Percentiles rank a stretch among this genome's conserved stretches.
phyloP scores from a whole-genome alignment of 2,329 filamentous ascomycete species.

The Aureobasidium sp. region DNA sequence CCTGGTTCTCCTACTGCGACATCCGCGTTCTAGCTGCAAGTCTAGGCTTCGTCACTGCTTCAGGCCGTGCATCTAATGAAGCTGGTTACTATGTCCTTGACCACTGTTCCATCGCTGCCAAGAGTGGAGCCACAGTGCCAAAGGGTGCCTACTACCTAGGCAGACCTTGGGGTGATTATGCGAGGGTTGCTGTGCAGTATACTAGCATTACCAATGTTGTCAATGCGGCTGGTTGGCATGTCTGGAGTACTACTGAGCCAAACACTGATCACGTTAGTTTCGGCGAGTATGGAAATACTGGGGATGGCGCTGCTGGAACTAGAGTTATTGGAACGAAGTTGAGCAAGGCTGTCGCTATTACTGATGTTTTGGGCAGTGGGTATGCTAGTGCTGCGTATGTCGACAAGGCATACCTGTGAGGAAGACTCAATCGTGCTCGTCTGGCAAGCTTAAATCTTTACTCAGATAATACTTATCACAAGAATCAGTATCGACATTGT shows the following conservation, averaged over 20 bases:
- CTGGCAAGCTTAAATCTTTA: no score
- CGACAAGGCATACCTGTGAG: constrained; percentile 34
- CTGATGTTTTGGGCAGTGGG: constrained; percentile 38
- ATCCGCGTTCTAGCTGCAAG: constrained; percentile 40
- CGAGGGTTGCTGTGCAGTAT: constrained; percentile 47
- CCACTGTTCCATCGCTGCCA: constrained; percentile 42
- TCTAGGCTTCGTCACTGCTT: constrained; percentile 39
- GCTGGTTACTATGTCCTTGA: constrained; percentile 50
- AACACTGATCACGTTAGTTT: constrained; percentile 49
- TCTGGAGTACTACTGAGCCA: constrained; percentile 46
- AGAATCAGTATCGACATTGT: background rate
- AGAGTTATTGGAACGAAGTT: constrained; percentile 42
- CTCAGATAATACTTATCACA: background rate
- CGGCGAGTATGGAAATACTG: constrained; percentile 54
- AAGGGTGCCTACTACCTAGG: constrained; percentile 44
- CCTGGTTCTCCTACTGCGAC: constrained; percentile 47
- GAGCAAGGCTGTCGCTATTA: constrained; percentile 36
- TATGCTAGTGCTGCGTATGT: constrained; percentile 35
- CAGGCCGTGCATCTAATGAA: constrained; percentile 36
- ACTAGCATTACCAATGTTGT: constrained; percentile 49
- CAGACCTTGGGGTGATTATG: constrained; percentile 46
- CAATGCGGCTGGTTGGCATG: constrained; percentile 52
- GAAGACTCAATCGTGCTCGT: background rate
- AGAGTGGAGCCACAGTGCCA: constrained; percentile 31
- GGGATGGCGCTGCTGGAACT: constrained; percentile 47